Evolutionary conservation across 2,329 filamentous ascomycete genomes (phyloP).

Genomic region (Juglanconis oblonga): DNA sequence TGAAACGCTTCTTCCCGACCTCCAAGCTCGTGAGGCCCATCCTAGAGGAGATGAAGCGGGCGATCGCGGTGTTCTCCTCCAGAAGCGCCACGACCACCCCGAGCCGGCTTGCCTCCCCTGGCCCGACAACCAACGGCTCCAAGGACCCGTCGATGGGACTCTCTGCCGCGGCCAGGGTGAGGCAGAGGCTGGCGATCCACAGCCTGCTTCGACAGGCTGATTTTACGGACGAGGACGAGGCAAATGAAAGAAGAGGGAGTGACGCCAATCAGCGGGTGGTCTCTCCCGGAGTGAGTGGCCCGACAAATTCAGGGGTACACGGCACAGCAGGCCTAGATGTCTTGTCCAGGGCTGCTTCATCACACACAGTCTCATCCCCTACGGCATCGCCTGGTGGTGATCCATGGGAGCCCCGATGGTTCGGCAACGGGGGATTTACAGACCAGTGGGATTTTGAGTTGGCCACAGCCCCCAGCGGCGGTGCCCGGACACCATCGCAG

Average conservation of each 20-base stretch:
- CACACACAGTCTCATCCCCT: background rate
- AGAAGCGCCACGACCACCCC: background rate
- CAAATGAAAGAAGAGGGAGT: background rate
- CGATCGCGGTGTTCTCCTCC: constrained; percentile 19
- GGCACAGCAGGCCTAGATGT: background rate
- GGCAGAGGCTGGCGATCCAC: constrained; percentile 27
- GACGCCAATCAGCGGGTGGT: background rate
- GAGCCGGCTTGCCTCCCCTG: constrained; percentile 5
- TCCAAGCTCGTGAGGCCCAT: constrained; percentile 26
- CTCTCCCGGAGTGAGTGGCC: background rate
- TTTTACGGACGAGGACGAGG: constrained; percentile 25
- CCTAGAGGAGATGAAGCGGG: constrained; percentile 25
- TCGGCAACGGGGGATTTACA: background rate
- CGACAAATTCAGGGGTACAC: background rate
- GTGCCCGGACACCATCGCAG: background rate
- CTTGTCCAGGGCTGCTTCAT: background rate
- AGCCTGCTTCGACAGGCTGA: constrained; percentile 27
- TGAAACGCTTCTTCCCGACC: constrained; percentile 25
- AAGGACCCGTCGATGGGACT: constrained; percentile 13
- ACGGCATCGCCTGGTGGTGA: constrained; percentile 1
- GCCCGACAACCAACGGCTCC: constrained; percentile 4
- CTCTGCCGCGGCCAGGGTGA: constrained; percentile 21
- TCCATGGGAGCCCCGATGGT: constrained; percentile 9
- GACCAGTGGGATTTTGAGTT: constrained; percentile 3
- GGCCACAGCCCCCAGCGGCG: background rate